These are phyloP conservation scores for Iberis pinnata DNA, from an alignment of 345 rosid genomes.

Conservation along the genomic window DNA sequence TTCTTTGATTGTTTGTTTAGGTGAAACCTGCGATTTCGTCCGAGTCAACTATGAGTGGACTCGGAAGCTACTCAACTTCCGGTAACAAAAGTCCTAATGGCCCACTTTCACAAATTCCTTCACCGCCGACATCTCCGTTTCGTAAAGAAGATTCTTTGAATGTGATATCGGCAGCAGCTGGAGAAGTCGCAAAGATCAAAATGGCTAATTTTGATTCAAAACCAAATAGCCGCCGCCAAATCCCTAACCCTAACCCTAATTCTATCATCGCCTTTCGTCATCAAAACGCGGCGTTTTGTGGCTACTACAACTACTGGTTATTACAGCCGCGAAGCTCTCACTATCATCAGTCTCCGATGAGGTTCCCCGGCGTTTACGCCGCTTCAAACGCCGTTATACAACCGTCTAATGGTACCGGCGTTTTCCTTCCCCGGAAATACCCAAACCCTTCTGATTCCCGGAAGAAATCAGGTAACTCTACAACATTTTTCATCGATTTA, in stretches of 20 bases:
- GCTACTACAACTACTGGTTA: constrained; percentile 12
- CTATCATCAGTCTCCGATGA: constrained; percentile 4
- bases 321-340: constrained; percentile 14
- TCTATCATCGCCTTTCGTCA: not conserved
- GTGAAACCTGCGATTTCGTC: constrained; percentile 43
- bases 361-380: constrained; percentile 14
- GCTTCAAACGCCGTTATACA: constrained; percentile 35
- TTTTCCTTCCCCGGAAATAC: constrained; percentile 66
- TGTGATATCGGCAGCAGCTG: constrained; percentile 63
- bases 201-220: constrained; percentile 23
- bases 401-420: constrained; percentile 69
- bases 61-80: constrained; percentile 26
- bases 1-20: constrained; percentile 2
- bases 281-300: constrained; percentile 20
- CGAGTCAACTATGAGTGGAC: constrained; percentile 57
- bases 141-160: constrained; percentile 42
- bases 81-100: constrained; percentile 40
- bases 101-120: constrained; percentile 42
- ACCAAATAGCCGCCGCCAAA: constrained; percentile 2
- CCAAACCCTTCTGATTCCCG: constrained; percentile 37
- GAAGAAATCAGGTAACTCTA: constrained; percentile 51
- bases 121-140: constrained; percentile 49
- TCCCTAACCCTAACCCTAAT: constrained; percentile 16
- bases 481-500: not conserved
- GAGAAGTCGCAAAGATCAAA: constrained; percentile 61